These are phyloP conservation scores for Xylariaceae sp. DNA, from an alignment of 2,329 filamentous ascomycete genomes.

Conservation along the genomic window DNA sequence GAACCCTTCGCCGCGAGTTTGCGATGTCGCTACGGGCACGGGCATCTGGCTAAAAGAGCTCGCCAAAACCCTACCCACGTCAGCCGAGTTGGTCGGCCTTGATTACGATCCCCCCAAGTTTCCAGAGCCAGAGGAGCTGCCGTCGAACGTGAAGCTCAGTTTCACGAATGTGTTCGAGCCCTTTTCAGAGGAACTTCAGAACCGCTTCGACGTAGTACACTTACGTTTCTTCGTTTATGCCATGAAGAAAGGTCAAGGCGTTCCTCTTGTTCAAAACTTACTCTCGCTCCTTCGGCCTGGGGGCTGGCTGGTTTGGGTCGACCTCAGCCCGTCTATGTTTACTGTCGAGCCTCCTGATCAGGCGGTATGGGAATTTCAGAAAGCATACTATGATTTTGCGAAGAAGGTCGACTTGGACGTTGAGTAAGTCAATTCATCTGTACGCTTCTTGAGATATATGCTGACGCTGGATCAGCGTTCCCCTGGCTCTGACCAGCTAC, in stretches of 20 bases:
- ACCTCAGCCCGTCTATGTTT: neutral
- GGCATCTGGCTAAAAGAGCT: slow-evolving; percentile 27
- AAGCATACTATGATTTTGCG: slow-evolving; percentile 12
- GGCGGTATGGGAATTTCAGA: slow-evolving; percentile 2
- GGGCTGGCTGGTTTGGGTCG: slow-evolving; percentile 27
- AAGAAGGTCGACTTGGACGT: neutral
- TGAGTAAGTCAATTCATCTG: neutral
- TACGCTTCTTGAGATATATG: neutral
- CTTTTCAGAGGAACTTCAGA: slow-evolving; percentile 16
- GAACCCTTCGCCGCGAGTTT: slow-evolving; percentile 16
- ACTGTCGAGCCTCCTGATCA: slow-evolving; percentile 17
- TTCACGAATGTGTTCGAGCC: slow-evolving; percentile 22
- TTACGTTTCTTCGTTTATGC: slow-evolving; percentile 16
- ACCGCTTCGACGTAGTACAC: slow-evolving; percentile 24
- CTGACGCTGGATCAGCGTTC: slow-evolving; percentile 2
- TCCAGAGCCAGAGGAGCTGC: slow-evolving; percentile 7
- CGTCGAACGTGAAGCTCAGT: slow-evolving; percentile 17
- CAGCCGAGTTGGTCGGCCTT: slow-evolving; percentile 26
- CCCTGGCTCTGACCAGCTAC: slow-evolving; percentile 9
- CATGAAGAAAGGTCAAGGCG: slow-evolving; percentile 3
- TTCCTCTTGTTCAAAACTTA: slow-evolving; percentile 7
- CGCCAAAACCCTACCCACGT: slow-evolving; percentile 16
- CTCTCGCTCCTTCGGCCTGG: slow-evolving; percentile 25
- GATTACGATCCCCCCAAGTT: slow-evolving; percentile 29
- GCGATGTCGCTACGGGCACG: slow-evolving; percentile 25